Base-by-base conservation (phyloP, 345 rosid genomes). In the Eucalyptus grandis region DNA sequence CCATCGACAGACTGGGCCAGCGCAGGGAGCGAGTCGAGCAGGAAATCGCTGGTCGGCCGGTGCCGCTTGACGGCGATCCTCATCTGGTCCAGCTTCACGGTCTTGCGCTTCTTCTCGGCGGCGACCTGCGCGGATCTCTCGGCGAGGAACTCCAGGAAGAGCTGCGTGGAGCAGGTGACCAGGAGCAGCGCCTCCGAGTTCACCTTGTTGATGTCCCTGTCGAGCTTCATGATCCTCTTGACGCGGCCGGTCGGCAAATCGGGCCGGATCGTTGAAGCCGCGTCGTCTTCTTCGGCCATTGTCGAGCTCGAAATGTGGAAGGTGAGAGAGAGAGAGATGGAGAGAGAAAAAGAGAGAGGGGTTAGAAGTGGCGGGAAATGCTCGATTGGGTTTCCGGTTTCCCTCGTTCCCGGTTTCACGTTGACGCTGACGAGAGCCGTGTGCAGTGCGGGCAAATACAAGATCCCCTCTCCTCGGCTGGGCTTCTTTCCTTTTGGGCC, bases 181-280 rank as follows among this genome's bases (percentile, higher is more conserved):
- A 96, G 91, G 90, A 93, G 93, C 43, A 96, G 93, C 17, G 99
- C 99, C 65, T 97, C 99, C 27, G 99, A 92, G 77, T 93, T 97
- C n/a, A 95, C 91, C 90, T 96, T 98, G 95, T 95, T 95, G 92
- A 97, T 95, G 89, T 98, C 98, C 67, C 92, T 94, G 94, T 98
- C 99, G 86, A 96, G 93, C 91, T 97, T 98, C 96, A 97, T 93
- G 67, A 98, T 96, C 90, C 90, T 96, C 94, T 96, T 98, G 27
- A 98, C 92, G 87, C 97, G 94, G n/a, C 94, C 94, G 14, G 90
- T 58, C 14, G 99, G 98, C 56, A 98, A 94, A 81, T 94, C 94
- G 11, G 95, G 94, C 87, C 92, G 92, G 87, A 22, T 91, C 37
- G 91, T 43, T 21, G 77, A 92, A 26, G 89, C 21, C 69, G 60